Conservation (phyloP, 345 rosid genomes). For the Bretschneidera sinensis region DNA sequence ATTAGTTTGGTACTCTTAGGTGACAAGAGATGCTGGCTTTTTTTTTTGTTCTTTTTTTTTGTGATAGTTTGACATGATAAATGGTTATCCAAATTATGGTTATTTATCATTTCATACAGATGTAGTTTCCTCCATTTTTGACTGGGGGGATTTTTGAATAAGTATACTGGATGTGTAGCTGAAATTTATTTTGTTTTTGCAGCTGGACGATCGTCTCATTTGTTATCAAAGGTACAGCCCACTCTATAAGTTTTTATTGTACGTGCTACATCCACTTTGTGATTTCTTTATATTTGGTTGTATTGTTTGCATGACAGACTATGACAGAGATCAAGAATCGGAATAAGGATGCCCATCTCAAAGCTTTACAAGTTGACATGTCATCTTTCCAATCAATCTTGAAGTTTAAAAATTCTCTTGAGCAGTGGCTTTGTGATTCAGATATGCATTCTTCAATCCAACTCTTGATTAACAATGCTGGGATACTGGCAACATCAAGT, state of each 20-base stretch:
- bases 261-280: neutral
- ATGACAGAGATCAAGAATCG: constrained; percentile 38
- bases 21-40: neutral
- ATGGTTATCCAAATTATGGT: constrained; percentile 3
- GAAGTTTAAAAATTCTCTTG: constrained; percentile 55
- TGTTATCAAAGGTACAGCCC: constrained; percentile 45
- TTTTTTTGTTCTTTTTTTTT: too few species aligned
- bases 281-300: neutral
- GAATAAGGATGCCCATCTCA: constrained; percentile 49
- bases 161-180: neutral
- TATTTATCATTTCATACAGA: too few species aligned
- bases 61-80: neutral
- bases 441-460: constrained; percentile 74
- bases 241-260: too few species aligned
- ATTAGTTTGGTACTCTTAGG: too few species aligned
- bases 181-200: constrained; percentile 30
- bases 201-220: constrained; percentile 68
- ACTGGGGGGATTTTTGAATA: too few species aligned
- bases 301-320: constrained; percentile 38
- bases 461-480: constrained; percentile 88
- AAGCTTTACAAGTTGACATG: constrained; percentile 66
- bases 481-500: constrained; percentile 69
- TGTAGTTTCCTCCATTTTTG: too few species aligned
- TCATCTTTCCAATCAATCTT: constrained; percentile 62
- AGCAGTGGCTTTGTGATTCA: constrained; percentile 72